A percentile compares a stretch with the other conserved stretches of the same genome.
Evolutionary conservation across 805 yeast species (phyloP).

Genomic region (Saccharomycopsis schoenii): DNA sequence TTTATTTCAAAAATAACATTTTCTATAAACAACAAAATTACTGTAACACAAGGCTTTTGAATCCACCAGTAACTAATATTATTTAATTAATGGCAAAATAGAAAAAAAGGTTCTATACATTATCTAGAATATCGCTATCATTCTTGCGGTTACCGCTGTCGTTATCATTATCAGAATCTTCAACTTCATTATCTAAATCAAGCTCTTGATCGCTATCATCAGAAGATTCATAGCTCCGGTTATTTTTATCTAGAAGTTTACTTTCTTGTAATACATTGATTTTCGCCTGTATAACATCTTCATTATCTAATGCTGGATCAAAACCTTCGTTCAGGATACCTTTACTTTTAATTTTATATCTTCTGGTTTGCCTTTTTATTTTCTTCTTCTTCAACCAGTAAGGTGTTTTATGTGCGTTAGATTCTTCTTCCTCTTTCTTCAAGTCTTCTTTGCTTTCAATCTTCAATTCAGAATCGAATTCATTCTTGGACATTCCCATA

Average conservation of each 20-base stretch:
- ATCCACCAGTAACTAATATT: no score
- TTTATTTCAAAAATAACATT: neutral
- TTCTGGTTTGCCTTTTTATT: constrained; percentile 15
- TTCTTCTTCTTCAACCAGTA: constrained; percentile 12
- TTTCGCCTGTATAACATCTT: constrained; percentile 5
- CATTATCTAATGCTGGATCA: neutral
- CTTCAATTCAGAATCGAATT: constrained; percentile 12
- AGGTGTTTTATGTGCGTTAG: constrained; percentile 5
- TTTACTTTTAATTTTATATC: constrained; percentile 13
- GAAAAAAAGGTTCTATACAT: no score
- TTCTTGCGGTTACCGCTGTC: no score
- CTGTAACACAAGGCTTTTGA: neutral
- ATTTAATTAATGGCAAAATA: no score
- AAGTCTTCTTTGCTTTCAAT: neutral
- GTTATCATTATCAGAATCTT: neutral
- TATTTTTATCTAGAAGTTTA: constrained; percentile 2
- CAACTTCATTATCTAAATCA: constrained; percentile 1
- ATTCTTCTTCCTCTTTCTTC: neutral
- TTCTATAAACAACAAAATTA: neutral
- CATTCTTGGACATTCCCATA: constrained; percentile 14
- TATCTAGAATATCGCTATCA: no score
- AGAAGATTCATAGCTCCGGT: neutral
- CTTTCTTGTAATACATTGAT: neutral
- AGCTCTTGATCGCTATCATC: neutral
- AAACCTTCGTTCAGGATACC: constrained; percentile 6